Evolutionary conservation across 1,284 basidiomycete species (phyloP).

Genomic region (Marasmius oreades): DNA sequence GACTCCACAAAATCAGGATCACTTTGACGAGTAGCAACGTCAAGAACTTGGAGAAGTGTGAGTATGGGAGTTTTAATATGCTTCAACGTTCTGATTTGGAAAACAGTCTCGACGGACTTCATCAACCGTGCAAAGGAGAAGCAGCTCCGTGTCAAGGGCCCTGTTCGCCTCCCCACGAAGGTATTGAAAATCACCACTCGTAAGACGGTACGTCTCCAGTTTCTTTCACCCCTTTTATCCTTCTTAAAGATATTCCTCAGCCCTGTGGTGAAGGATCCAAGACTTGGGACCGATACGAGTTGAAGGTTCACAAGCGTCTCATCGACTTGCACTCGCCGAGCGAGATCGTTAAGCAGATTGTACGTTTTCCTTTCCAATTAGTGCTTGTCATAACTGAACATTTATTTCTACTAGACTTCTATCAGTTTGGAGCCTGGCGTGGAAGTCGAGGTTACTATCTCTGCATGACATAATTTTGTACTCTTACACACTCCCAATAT

Average conservation of each 20-base stretch:
- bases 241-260: slow-evolving; percentile 35
- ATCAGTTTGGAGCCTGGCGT: slow-evolving; percentile 99
- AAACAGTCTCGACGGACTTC: slow-evolving; percentile 88
- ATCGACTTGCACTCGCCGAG: slow-evolving; percentile 99
- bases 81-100: not conserved
- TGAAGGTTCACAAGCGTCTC: slow-evolving; percentile 99
- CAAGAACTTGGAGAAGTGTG: slow-evolving; percentile 98
- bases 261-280: slow-evolving; percentile 99
- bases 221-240: not conserved
- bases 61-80: slow-evolving; percentile 16
- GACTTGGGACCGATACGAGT: slow-evolving; percentile 99
- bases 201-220: slow-evolving; percentile 73
- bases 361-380: slow-evolving; percentile 38
- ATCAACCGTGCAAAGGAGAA: slow-evolving; percentile 99
- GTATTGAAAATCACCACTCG: slow-evolving; percentile 98
- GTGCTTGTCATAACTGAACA: slow-evolving; percentile 4
- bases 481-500: not conserved
- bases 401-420: slow-evolving; percentile 69
- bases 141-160: slow-evolving; percentile 98
- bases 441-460: slow-evolving; percentile 99
- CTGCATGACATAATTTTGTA: slow-evolving; percentile 42
- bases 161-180: slow-evolving; percentile 98
- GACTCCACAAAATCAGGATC: slow-evolving; percentile 99
- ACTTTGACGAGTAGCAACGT: slow-evolving; percentile 98
- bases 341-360: slow-evolving; percentile 99